These are phyloP conservation scores for Colletotrichum musae DNA, from an alignment of 2,329 filamentous ascomycete species.

Conservation along the genomic window DNA sequence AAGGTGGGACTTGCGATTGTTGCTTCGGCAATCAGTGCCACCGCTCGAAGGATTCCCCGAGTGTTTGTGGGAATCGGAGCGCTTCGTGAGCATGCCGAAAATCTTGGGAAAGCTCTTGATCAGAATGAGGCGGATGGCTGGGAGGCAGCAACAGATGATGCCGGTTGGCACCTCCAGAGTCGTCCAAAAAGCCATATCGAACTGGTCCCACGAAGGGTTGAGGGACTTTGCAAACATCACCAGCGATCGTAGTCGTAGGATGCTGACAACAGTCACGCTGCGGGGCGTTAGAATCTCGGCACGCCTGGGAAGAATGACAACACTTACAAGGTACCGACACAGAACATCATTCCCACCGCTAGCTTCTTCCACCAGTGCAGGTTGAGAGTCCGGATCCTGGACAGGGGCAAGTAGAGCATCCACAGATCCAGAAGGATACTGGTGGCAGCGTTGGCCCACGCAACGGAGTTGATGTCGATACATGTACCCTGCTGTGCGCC, in stretches of 20 bases:
- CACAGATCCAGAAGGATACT: slow-evolving; percentile 59
- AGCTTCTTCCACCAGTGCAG: slow-evolving; percentile 59
- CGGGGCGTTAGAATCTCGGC: neutral
- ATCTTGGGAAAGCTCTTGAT: slow-evolving; percentile 28
- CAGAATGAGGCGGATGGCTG: slow-evolving; percentile 38
- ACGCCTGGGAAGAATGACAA: neutral
- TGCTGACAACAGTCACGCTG: slow-evolving; percentile 51
- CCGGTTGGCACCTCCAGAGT: slow-evolving; percentile 33
- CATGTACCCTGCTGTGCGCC: slow-evolving; percentile 56
- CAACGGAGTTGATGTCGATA: slow-evolving; percentile 55
- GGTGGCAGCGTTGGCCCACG: slow-evolving; percentile 59
- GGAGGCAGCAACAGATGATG: slow-evolving; percentile 36
- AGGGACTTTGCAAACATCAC: slow-evolving; percentile 46
- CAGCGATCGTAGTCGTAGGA: slow-evolving; percentile 48
- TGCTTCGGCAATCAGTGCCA: neutral
- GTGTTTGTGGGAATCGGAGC: slow-evolving; percentile 13
- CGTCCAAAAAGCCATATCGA: slow-evolving; percentile 44
- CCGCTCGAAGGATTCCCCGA: slow-evolving; percentile 13
- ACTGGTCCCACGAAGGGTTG: slow-evolving; percentile 50
- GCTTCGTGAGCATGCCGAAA: slow-evolving; percentile 29
- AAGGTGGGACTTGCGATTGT: slow-evolving; percentile 6
- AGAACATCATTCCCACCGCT: slow-evolving; percentile 59
- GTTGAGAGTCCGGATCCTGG: slow-evolving; percentile 52
- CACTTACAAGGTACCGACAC: slow-evolving; percentile 57
- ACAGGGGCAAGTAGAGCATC: slow-evolving; percentile 59